Evolutionary conservation across 1,284 basidiomycete genomes (phyloP).

Genomic region (Trametes polyzona): DNA sequence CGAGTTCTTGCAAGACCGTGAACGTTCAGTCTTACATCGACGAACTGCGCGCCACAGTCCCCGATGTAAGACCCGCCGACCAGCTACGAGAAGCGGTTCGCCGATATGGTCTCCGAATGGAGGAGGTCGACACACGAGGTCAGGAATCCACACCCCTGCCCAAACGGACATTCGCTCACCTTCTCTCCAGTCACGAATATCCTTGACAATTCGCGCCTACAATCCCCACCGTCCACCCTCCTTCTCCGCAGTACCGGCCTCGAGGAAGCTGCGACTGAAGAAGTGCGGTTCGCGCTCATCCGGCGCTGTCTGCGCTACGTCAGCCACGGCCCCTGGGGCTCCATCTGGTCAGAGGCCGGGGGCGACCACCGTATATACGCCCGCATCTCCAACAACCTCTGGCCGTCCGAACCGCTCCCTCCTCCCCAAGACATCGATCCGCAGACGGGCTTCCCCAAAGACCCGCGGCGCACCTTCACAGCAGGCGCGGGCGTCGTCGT

Average conservation of each 20-base stretch:
- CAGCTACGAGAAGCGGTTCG: conserved; percentile 24
- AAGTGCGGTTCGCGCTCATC: conserved; percentile 51
- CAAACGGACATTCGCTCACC: background rate
- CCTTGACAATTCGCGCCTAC: conserved; percentile 39
- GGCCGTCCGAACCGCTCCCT: conserved; percentile 28
- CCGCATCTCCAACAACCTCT: conserved; percentile 52
- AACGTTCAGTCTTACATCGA: conserved; percentile 11
- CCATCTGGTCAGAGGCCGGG: conserved; percentile 57
- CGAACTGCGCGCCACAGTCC: conserved; percentile 11
- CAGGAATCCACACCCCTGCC: background rate
- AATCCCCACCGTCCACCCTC: conserved; percentile 56
- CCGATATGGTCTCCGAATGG: conserved; percentile 16
- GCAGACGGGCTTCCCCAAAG: background rate
- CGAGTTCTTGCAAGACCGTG: background rate
- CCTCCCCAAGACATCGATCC: background rate
- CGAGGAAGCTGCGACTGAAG: conserved; percentile 37
- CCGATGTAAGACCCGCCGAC: conserved; percentile 3
- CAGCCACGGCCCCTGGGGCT: conserved; percentile 77
- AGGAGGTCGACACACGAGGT: conserved; percentile 32
- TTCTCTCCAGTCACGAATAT: conserved; percentile 30
- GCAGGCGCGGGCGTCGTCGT: conserved; percentile 67
- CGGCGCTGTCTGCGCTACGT: conserved; percentile 68
- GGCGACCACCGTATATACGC: conserved; percentile 49
- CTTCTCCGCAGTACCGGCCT: conserved; percentile 46
- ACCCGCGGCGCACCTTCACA: conserved; percentile 35